Evolutionary conservation across 83 land plant species (phyloP).

Genomic region (Diphasiastrum complanatum): DNA sequence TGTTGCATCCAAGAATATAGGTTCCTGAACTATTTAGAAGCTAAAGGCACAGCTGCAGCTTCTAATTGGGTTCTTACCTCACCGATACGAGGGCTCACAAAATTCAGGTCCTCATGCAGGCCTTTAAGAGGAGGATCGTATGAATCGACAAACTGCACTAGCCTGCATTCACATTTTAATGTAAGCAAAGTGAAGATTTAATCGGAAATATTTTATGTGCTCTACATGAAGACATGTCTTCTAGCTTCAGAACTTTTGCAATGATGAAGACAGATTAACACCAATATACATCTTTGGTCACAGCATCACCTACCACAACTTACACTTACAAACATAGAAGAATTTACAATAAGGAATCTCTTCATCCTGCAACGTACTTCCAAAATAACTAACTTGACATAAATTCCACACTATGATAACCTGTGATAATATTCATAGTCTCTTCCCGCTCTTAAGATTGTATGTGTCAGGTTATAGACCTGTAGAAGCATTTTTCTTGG

Average conservation of each 20-base stretch:
- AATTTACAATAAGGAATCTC: too few relatives aligned
- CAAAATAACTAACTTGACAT: conserved; percentile 4
- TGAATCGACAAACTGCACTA: conserved; percentile 92
- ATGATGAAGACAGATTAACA: too few relatives aligned
- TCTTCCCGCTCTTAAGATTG: conserved; percentile 64
- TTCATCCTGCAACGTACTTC: too few relatives aligned
- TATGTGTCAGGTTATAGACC: conserved; percentile 82
- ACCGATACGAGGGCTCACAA: conserved; percentile 98
- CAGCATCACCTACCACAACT: too few relatives aligned
- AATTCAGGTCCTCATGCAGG: conserved; percentile 90
- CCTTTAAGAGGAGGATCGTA: conserved; percentile 99
- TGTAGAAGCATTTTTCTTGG: conserved; percentile 98
- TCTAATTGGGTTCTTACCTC: too few relatives aligned
- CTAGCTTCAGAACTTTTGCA: too few relatives aligned
- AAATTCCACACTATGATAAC: conserved; percentile 38
- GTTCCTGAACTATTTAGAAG: too few relatives aligned
- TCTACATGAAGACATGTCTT: too few relatives aligned
- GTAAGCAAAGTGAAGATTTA: neutral
- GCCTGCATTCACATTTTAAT: conserved; percentile 37
- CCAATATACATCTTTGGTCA: too few relatives aligned
- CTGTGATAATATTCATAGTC: conserved; percentile 95
- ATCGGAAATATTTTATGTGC: neutral
- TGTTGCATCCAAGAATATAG: too few relatives aligned
- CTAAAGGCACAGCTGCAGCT: too few relatives aligned
- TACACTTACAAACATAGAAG: too few relatives aligned